Percentiles rank a stretch among this genome's conserved stretches.
These are phyloP conservation scores for Panicum virgatum DNA, from an alignment of 202 grass and related monocot species.

Conservation along the genomic window DNA sequence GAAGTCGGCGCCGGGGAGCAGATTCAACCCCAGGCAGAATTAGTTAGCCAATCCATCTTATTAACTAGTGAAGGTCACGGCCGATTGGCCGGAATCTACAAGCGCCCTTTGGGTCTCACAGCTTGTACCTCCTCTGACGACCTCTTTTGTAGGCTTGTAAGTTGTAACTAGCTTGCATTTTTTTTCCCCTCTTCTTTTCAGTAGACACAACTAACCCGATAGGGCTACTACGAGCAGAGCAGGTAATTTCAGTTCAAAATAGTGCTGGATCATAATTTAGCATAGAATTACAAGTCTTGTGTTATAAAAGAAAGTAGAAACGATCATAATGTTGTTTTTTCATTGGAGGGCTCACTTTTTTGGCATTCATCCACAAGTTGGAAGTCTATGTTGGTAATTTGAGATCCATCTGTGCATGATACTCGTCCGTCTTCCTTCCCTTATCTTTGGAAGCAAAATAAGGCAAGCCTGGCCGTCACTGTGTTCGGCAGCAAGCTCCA, in stretches of 20 bases:
- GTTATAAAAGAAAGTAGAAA: not conserved
- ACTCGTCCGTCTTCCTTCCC: not conserved
- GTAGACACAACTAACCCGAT: too few species aligned
- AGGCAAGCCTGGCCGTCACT: not conserved
- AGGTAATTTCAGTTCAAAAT: not conserved
- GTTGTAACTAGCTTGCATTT: too few species aligned
- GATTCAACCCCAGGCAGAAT: constrained; percentile 56
- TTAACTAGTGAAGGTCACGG: too few species aligned
- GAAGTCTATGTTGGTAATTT: not conserved
- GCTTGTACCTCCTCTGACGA: too few species aligned
- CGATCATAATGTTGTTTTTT: not conserved
- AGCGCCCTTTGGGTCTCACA: too few species aligned
- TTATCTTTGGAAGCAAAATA: not conserved
- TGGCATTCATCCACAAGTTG: not conserved
- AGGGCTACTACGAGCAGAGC: not conserved
- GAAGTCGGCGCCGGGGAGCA: constrained; percentile 23
- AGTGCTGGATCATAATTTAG: not conserved
- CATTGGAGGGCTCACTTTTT: not conserved
- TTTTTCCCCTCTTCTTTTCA: too few species aligned
- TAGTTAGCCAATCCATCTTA: not conserved
- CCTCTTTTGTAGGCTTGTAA: not conserved
- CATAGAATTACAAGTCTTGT: too few species aligned
- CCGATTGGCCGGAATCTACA: too few species aligned
- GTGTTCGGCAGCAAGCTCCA: too few species aligned
- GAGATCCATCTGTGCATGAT: not conserved